Percentiles rank a stretch among this genome's conserved stretches.
Evolutionary conservation across 163 green algal genomes (phyloP).

Genomic region (Prototheca wickerhamii): DNA sequence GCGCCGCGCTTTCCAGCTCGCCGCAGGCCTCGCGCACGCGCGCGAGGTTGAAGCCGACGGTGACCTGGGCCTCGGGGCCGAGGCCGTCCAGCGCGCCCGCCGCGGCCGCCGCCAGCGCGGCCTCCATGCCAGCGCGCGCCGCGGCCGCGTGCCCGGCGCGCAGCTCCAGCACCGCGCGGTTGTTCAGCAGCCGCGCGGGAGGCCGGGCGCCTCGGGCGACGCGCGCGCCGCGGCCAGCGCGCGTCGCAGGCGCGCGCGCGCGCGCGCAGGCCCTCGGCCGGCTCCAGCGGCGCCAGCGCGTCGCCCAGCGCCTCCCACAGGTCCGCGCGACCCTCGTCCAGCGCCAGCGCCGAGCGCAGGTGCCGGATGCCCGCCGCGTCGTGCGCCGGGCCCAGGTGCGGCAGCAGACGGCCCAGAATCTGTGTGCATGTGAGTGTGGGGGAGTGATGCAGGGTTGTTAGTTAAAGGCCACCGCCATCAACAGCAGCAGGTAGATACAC

Average conservation of each 20-base stretch:
- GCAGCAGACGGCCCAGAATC: constrained; percentile 58
- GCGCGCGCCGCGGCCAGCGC: not conserved
- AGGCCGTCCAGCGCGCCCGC: constrained; percentile 3
- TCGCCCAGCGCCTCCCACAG: constrained; percentile 82
- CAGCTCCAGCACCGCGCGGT: constrained; percentile 74
- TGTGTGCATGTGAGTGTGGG: constrained; percentile 7
- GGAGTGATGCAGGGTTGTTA: not conserved
- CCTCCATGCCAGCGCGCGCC: constrained; percentile 42
- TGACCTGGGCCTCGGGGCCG: constrained; percentile 40
- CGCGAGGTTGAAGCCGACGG: constrained; percentile 76
- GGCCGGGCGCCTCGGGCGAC: constrained; percentile 9
- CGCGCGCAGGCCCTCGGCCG: constrained; percentile 46
- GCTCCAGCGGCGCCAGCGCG: constrained; percentile 61
- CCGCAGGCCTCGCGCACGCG: constrained; percentile 62
- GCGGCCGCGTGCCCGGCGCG: constrained; percentile 27
- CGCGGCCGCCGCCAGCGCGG: constrained; percentile 30
- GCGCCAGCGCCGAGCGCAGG: constrained; percentile 37
- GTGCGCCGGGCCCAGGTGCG: constrained; percentile 18
- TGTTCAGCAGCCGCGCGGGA: constrained; percentile 78
- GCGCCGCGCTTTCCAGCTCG: constrained; percentile 35
- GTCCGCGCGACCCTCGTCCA: constrained; percentile 13
- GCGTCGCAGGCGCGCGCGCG: constrained; percentile 52
- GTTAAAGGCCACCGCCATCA: too few species aligned
- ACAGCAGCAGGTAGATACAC: too few species aligned
- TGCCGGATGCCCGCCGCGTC: constrained; percentile 16